phyloP scores from a whole-genome alignment of 73 alveolate genomes.

The Effrenium voratum region DNA sequence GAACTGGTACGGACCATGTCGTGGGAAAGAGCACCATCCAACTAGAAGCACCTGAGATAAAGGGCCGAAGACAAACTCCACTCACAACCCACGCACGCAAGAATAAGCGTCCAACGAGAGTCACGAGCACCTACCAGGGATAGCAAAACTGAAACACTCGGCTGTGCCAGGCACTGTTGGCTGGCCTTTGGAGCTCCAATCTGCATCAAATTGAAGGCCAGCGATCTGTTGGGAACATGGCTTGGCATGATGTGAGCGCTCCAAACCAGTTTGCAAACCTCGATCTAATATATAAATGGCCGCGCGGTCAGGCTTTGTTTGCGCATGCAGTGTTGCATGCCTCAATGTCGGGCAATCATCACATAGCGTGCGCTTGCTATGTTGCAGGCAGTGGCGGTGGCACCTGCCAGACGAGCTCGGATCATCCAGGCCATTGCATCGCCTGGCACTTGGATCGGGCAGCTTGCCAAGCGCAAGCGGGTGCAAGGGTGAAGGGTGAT shows the following conservation, averaged over 20 bases:
- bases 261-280: background rate
- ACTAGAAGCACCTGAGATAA: background rate
- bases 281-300: background rate
- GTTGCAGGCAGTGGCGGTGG: background rate
- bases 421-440: conserved; percentile 16
- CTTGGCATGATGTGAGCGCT: background rate
- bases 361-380: background rate
- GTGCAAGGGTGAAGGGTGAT: too few relatives aligned
- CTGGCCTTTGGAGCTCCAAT: too few relatives aligned
- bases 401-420: conserved; percentile 11
- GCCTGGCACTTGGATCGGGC: background rate
- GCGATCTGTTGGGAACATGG: background rate
- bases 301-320: background rate
- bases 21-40: background rate
- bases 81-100: background rate
- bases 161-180: background rate
- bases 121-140: too few relatives aligned
- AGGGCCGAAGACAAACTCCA: background rate
- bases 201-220: background rate
- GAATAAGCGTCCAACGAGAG: too few relatives aligned
- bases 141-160: too few relatives aligned
- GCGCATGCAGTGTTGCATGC: background rate
- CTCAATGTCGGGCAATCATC: background rate
- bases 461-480: too few relatives aligned
- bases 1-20: background rate